Evolutionary conservation across 2,329 filamentous ascomycete species (phyloP).

Genomic region (Stenocarpella maydis): DNA sequence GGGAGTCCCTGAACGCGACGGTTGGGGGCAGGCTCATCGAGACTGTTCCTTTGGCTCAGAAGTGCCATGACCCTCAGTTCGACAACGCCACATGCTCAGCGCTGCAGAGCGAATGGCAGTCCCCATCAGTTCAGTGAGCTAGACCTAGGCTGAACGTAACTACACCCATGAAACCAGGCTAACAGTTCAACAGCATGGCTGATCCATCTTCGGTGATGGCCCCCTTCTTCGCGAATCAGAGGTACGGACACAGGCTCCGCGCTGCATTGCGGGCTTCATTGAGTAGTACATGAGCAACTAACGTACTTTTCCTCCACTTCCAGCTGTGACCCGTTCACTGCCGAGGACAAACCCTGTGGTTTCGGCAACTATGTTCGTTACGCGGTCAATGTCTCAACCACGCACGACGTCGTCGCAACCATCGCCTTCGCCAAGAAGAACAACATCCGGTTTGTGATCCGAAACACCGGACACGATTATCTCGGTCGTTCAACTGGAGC

Average conservation of each 20-base stretch:
- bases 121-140: conserved; percentile 8
- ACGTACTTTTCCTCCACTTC: neutral
- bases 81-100: conserved; percentile 25
- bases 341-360: conserved; percentile 43
- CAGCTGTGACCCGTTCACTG: conserved; percentile 35
- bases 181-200: conserved; percentile 18
- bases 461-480: conserved; percentile 55
- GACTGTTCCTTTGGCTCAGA: conserved; percentile 21
- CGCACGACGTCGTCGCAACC: conserved; percentile 27
- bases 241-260: conserved; percentile 9
- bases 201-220: conserved; percentile 40
- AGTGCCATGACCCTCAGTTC: conserved; percentile 25
- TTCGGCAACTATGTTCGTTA: conserved; percentile 39
- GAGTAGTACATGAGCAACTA: neutral
- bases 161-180: neutral
- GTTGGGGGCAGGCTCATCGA: conserved; percentile 25
- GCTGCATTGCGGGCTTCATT: neutral
- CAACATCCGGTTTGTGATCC: conserved; percentile 52
- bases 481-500: conserved; percentile 57
- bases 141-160: no score
- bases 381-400: conserved; percentile 20
- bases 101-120: conserved; percentile 21
- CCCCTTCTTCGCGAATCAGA: conserved; percentile 43
- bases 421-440: conserved; percentile 20
- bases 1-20: conserved; percentile 18